Percentiles rank a stretch among this genome's conserved stretches.
Evolutionary conservation across 192 early-diverging fungal species (phyloP).

Genomic region (Backusella circina): DNA sequence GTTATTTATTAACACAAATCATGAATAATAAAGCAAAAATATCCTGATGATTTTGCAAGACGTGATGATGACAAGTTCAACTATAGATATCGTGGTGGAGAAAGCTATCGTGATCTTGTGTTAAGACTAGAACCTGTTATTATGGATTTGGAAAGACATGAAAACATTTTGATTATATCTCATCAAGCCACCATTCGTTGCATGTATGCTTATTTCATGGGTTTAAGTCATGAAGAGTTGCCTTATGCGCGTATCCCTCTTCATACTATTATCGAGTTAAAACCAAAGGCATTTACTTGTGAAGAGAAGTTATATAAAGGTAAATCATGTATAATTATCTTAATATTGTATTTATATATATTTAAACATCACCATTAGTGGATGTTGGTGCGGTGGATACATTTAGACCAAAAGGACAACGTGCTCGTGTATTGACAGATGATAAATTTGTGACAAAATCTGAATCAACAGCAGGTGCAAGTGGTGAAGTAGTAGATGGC

Average conservation of each 20-base stretch:
- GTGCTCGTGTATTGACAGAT: neutral
- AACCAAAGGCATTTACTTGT: conserved; percentile 92
- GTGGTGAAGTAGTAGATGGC: conserved; percentile 28
- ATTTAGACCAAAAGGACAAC: conserved; percentile 68
- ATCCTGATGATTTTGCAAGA: conserved; percentile 88
- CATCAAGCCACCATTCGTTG: conserved; percentile 97
- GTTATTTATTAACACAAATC: neutral
- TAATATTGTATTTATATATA: neutral
- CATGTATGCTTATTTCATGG: conserved; percentile 97
- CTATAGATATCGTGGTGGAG: conserved; percentile 79
- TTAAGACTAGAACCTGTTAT: conserved; percentile 95
- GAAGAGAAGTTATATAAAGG: conserved; percentile 82
- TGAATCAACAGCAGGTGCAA: conserved; percentile 9
- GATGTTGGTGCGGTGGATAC: conserved; percentile 98
- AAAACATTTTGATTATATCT: conserved; percentile 91
- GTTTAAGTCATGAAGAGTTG: conserved; percentile 85
- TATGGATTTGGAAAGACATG: conserved; percentile 96
- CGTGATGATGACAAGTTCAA: conserved; percentile 95
- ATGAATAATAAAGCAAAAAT: conserved; percentile 48
- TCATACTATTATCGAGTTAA: conserved; percentile 94
- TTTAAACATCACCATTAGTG: conserved; percentile 37
- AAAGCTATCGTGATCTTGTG: conserved; percentile 93
- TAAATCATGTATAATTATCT: neutral
- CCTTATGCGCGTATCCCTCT: conserved; percentile 98
- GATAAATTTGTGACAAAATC: neutral